Evolutionary conservation across 768 basidiomycete species (phyloP).

Genomic region (Leccinellum rugosiceps): DNA sequence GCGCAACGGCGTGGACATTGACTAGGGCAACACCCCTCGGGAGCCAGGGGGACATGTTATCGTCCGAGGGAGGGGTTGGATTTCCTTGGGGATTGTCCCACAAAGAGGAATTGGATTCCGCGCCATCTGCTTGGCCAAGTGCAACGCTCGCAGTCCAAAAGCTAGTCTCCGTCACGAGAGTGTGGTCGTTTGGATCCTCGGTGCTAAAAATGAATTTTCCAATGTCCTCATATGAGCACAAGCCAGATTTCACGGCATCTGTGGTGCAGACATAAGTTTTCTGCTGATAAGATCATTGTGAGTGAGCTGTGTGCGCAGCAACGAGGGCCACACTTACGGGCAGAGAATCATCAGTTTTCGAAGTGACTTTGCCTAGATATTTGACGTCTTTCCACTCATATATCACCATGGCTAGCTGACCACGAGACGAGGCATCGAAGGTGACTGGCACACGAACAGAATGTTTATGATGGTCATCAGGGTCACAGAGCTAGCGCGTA

Average conservation of each 20-base stretch:
- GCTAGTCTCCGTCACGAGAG: conserved; percentile 64
- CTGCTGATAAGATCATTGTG: conserved; percentile 45
- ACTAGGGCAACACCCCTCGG: conserved; percentile 20
- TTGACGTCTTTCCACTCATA: conserved; percentile 92
- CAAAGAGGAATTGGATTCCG: conserved; percentile 32
- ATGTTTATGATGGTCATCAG: conserved; percentile 16
- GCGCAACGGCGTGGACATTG: conserved; percentile 7
- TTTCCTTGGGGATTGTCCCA: conserved; percentile 63
- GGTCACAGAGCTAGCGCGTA: conserved; percentile 32
- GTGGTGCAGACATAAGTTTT: conserved; percentile 94
- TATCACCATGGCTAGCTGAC: conserved; percentile 90
- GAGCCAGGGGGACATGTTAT: conserved; percentile 51
- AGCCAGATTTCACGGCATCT: conserved; percentile 64
- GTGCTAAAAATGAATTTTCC: conserved; percentile 85
- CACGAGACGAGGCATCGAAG: conserved; percentile 72
- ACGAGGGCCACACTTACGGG: conserved; percentile 52
- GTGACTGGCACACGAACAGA: conserved; percentile 47
- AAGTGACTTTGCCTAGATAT: conserved; percentile 75
- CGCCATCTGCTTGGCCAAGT: conserved; percentile 40
- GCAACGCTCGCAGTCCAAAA: conserved; percentile 85
- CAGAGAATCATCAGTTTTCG: conserved; percentile 47
- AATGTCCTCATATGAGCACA: conserved; percentile 66
- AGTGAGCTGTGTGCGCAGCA: conserved; percentile 14
- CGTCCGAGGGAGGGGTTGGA: conserved; percentile 48
- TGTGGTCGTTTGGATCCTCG: conserved; percentile 52